Evolutionary conservation across 2,329 filamentous ascomycete genomes (phyloP).

Genomic region (Pseudogymnoascus pannorum): DNA sequence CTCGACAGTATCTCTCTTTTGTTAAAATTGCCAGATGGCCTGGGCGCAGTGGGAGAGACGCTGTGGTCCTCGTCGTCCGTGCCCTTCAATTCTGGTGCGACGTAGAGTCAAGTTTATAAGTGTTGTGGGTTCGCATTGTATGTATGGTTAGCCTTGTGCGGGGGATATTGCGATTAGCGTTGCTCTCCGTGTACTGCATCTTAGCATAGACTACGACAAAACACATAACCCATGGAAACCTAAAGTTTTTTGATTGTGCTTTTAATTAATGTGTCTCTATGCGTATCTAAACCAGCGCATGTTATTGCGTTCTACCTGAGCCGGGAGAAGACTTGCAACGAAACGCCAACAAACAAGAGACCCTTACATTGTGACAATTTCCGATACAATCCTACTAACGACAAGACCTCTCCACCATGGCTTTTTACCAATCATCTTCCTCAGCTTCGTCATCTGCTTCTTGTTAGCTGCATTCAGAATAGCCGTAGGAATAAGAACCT

Average conservation of each 20-base stretch:
- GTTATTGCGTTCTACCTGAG: not conserved
- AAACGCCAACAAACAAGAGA: not conserved
- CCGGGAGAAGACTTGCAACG: not conserved
- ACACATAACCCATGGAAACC: constrained; percentile 4
- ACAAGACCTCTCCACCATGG: not conserved
- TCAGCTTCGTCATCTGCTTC: constrained; percentile 65
- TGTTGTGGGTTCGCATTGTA: constrained; percentile 3
- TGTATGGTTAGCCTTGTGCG: constrained; percentile 1
- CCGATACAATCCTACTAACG: not conserved
- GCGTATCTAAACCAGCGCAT: constrained; percentile 1
- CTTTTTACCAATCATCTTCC: constrained; percentile 62
- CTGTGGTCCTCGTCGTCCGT: constrained; percentile 23
- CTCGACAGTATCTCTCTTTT: constrained; percentile 30
- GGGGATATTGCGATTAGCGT: not conserved
- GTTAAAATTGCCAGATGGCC: constrained; percentile 22
- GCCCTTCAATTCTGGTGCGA: constrained; percentile 13
- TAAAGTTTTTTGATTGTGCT: constrained; percentile 1
- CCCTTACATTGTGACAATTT: constrained; percentile 2
- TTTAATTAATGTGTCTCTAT: constrained; percentile 9
- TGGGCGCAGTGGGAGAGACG: constrained; percentile 45
- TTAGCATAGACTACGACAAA: constrained; percentile 10
- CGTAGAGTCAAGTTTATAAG: not conserved
- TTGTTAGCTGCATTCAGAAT: constrained; percentile 20
- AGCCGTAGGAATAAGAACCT: constrained; percentile 39
- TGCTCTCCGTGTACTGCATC: constrained; percentile 7